A percentile compares a stretch with the other conserved stretches of the same genome.
phyloP scores from a whole-genome alignment of 2,329 filamentous ascomycete species.

The Pseudogymnoascus sp. region DNA sequence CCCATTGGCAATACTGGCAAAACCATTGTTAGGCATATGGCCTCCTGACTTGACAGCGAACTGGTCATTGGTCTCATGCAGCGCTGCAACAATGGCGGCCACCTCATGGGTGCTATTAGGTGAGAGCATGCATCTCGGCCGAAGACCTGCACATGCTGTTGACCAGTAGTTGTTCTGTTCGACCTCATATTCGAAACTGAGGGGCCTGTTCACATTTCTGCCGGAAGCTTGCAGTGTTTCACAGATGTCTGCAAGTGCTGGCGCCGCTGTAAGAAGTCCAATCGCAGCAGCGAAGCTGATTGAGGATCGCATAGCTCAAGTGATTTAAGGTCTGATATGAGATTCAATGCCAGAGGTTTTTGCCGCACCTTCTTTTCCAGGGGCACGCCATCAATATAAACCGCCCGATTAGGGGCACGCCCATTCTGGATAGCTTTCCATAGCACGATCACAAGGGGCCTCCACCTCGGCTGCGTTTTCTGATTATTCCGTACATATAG shows the following conservation, averaged over 20 bases:
- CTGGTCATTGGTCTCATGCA: constrained; percentile 31
- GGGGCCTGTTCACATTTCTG: constrained; percentile 11
- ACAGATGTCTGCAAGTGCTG: neutral
- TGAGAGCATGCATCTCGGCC: constrained; percentile 39
- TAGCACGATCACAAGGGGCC: neutral
- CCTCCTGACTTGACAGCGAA: constrained; percentile 42
- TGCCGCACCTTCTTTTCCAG: neutral
- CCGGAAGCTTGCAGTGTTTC: neutral
- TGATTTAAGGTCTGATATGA: neutral
- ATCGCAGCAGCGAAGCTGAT: constrained; percentile 1
- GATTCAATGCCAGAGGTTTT: neutral
- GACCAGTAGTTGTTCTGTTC: constrained; percentile 40
- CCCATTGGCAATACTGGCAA: constrained; percentile 38
- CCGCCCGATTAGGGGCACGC: neutral
- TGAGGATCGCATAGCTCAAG: neutral
- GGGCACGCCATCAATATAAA: neutral
- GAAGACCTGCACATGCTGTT: constrained; percentile 33
- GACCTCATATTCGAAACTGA: constrained; percentile 28
- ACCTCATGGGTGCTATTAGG: constrained; percentile 43
- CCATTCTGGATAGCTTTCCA: neutral
- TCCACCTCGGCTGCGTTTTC: neutral
- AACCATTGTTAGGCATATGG: constrained; percentile 38
- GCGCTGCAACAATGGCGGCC: constrained; percentile 40
- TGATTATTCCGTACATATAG: too few relatives aligned
- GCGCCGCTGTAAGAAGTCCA: neutral